Percentiles rank a stretch among this genome's conserved stretches.
Conservation (phyloP, 2,329 filamentous ascomycete species). For the Talaromyces pinophilus region DNA sequence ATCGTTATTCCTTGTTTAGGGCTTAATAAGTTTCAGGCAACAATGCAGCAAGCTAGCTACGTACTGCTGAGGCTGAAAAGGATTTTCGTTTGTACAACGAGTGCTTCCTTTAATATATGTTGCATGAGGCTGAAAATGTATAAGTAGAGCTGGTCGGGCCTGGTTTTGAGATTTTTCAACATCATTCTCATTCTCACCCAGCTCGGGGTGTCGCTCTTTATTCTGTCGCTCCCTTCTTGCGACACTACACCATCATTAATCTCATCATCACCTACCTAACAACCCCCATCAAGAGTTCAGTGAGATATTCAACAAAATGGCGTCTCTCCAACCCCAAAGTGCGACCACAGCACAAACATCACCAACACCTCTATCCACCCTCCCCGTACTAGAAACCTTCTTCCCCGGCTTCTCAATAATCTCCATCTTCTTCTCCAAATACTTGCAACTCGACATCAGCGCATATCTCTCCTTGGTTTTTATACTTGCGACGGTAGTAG, state of each 20-base stretch:
- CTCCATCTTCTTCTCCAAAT: constrained; percentile 37
- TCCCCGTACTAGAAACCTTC: constrained; percentile 14
- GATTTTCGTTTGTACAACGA: not conserved
- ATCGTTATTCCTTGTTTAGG: not conserved
- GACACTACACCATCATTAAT: not conserved
- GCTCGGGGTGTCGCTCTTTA: not conserved
- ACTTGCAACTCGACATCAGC: constrained; percentile 20
- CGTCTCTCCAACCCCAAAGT: constrained; percentile 16
- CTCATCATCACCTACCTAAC: not conserved
- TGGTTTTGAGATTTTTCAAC: not conserved
- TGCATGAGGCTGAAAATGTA: not conserved
- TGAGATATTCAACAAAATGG: not conserved
- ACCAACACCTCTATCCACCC: not conserved
- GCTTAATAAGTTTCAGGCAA: constrained; percentile 3
- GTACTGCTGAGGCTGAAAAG: not conserved
- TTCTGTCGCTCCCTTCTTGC: not conserved
- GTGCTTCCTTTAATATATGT: not conserved
- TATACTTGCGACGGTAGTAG: constrained; percentile 51
- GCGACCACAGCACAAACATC: constrained; percentile 10
- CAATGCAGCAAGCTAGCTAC: not conserved
- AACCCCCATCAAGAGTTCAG: not conserved
- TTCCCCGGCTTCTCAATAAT: constrained; percentile 34
- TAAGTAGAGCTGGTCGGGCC: not conserved
- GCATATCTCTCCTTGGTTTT: constrained; percentile 63
- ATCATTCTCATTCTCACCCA: not conserved